phyloP scores from a whole-genome alignment of 2,329 filamentous ascomycete species.

The Achaetomium macrosporum region DNA sequence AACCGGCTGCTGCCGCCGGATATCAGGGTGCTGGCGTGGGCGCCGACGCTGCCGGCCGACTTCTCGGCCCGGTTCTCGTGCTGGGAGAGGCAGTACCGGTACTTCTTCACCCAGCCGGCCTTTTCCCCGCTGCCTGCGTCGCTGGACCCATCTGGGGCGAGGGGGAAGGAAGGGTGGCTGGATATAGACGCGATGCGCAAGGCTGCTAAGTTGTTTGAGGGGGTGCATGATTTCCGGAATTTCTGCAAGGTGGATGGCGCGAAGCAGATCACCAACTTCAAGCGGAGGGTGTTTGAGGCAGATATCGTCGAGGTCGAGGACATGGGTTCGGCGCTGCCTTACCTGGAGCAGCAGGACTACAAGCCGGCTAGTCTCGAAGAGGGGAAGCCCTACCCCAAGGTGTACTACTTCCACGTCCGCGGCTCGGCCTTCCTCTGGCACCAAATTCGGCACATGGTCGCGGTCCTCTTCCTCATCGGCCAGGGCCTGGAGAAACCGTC shows the following conservation, averaged over 20 bases:
- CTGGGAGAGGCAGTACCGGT: constrained; percentile 83
- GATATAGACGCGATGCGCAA: constrained; percentile 81
- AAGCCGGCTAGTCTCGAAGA: constrained; percentile 27
- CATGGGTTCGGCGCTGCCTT: constrained; percentile 49
- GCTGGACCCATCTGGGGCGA: constrained; percentile 32
- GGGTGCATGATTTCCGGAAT: constrained; percentile 90
- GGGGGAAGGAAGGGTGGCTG: constrained; percentile 62
- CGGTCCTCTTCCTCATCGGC: constrained; percentile 83
- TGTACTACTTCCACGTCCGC: constrained; percentile 84
- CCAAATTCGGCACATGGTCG: constrained; percentile 93
- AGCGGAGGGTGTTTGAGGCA: constrained; percentile 71
- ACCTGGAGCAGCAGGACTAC: constrained; percentile 45
- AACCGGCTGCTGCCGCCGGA: constrained; percentile 85
- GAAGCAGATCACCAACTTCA: constrained; percentile 84
- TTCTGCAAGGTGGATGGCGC: constrained; percentile 89
- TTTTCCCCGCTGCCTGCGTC: constrained; percentile 62
- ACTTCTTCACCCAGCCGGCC: constrained; percentile 95
- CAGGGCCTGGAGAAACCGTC: constrained; percentile 76
- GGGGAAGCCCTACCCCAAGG: constrained; percentile 44
- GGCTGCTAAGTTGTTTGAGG: constrained; percentile 74
- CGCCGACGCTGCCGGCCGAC: constrained; percentile 66
- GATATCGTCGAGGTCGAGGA: constrained; percentile 66
- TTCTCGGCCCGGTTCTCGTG: constrained; percentile 95
- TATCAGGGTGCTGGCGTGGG: constrained; percentile 91
- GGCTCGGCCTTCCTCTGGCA: constrained; percentile 97